Evolutionary conservation across 2,329 filamentous ascomycete genomes (phyloP).

Genomic region (Penicillium capsulatum): DNA sequence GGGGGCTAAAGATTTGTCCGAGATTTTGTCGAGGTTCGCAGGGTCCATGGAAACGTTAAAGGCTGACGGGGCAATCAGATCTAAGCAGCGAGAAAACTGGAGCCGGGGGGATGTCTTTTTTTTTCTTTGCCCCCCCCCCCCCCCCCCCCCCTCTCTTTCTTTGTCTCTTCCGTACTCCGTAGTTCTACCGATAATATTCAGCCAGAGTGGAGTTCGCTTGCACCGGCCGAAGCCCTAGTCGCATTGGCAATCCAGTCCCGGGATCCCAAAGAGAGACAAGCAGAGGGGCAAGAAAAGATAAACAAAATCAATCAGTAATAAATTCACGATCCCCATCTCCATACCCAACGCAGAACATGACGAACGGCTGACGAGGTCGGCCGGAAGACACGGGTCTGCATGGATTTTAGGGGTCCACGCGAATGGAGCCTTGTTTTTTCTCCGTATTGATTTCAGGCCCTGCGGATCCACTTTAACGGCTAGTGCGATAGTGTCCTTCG

Average conservation of each 20-base stretch:
- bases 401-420: constrained; percentile 21
- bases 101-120: too few species aligned
- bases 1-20: constrained; percentile 11
- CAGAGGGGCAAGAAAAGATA: too few species aligned
- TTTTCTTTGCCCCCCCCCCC: too few species aligned
- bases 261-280: neutral
- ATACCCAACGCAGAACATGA: neutral
- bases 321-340: too few species aligned
- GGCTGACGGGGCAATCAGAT: neutral
- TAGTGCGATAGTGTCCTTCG: constrained; percentile 12
- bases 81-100: too few species aligned
- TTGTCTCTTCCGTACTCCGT: too few species aligned
- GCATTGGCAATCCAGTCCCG: constrained; percentile 12
- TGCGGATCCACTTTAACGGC: constrained; percentile 13
- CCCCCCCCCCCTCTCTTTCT: too few species aligned
- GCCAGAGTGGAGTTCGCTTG: constrained; percentile 17
- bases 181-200: constrained; percentile 20
- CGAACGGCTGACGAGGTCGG: constrained; percentile 18
- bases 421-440: constrained; percentile 1
- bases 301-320: neutral
- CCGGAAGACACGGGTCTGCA: constrained; percentile 24
- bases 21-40: constrained; percentile 5
- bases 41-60: constrained; percentile 13
- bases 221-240: constrained; percentile 24
- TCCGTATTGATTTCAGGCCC: constrained; percentile 3